Evolutionary conservation across 73 alveolate genomes (phyloP).

Genomic region (Tetrahymena thermophila): DNA sequence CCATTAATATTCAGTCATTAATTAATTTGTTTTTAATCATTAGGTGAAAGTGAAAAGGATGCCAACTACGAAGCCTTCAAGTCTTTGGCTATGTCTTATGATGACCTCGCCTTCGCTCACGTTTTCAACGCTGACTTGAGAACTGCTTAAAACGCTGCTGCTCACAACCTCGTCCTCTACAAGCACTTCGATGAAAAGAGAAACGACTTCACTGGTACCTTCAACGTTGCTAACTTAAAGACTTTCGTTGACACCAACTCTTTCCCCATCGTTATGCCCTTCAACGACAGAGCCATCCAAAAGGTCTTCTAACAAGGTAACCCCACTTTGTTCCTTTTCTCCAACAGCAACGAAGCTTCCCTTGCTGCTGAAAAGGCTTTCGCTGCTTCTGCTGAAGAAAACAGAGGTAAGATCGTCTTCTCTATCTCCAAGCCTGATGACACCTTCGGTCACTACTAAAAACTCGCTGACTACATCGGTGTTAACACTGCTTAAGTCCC

Average conservation of each 20-base stretch:
- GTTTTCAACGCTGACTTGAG: conserved; percentile 46
- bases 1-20: background rate
- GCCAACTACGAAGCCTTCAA: conserved; percentile 58
- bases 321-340: conserved; percentile 81
- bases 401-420: conserved; percentile 65
- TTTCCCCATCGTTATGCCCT: conserved; percentile 78
- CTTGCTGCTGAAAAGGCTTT: conserved; percentile 50
- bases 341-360: conserved; percentile 56
- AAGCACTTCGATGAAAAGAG: conserved; percentile 73
- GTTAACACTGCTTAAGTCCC: conserved; percentile 62
- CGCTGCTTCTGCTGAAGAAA: conserved; percentile 62
- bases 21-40: background rate
- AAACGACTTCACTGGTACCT: conserved; percentile 56
- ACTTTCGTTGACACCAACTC: conserved; percentile 58
- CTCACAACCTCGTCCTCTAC: conserved; percentile 57
- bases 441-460: conserved; percentile 57
- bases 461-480: conserved; percentile 84
- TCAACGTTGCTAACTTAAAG: conserved; percentile 43
- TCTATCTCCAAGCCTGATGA: conserved; percentile 64
- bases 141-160: conserved; percentile 47
- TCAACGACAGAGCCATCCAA: conserved; percentile 82
- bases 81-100: conserved; percentile 61
- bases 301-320: conserved; percentile 72
- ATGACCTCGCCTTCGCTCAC: conserved; percentile 69
- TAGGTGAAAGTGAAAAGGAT: conserved; percentile 49